Conservation (phyloP, 345 rosid species). For the Syzygium oleosum region DNA sequence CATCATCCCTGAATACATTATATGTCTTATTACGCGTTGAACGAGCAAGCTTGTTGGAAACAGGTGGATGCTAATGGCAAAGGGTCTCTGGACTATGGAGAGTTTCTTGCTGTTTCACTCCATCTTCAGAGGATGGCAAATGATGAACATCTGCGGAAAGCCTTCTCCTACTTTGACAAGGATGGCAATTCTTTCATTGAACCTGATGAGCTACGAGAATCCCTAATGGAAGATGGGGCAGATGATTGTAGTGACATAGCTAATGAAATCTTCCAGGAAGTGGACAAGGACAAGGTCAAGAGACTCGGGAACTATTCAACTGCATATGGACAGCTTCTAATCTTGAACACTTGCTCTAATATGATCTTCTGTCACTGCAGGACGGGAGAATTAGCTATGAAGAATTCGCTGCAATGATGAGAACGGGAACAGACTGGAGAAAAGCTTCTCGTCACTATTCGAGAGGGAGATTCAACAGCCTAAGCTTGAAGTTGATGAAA, state of each 20-base stretch:
- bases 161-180: constrained; percentile 97
- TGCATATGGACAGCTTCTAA: neutral
- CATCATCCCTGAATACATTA: neutral
- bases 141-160: constrained; percentile 94
- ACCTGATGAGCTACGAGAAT: constrained; percentile 84
- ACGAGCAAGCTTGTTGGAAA: constrained; percentile 6
- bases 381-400: constrained; percentile 97
- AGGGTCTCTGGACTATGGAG: constrained; percentile 86
- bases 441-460: constrained; percentile 99
- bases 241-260: constrained; percentile 90
- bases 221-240: constrained; percentile 93
- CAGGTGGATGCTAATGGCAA: constrained; percentile 94
- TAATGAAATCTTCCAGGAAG: constrained; percentile 98
- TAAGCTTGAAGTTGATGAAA: constrained; percentile 94
- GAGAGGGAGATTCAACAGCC: constrained; percentile 96
- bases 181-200: constrained; percentile 84
- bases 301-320: neutral
- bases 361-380: constrained; percentile 23
- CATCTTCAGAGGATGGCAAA: constrained; percentile 91
- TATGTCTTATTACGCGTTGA: neutral
- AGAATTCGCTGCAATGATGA: constrained; percentile 99
- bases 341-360: constrained; percentile 2
- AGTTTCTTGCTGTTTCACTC: constrained; percentile 84
- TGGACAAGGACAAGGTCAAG: constrained; percentile 91
- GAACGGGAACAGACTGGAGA: constrained; percentile 99